These are phyloP conservation scores for Aquilaria agallochum DNA, from an alignment of 441 rosid species.

Conservation along the genomic window DNA sequence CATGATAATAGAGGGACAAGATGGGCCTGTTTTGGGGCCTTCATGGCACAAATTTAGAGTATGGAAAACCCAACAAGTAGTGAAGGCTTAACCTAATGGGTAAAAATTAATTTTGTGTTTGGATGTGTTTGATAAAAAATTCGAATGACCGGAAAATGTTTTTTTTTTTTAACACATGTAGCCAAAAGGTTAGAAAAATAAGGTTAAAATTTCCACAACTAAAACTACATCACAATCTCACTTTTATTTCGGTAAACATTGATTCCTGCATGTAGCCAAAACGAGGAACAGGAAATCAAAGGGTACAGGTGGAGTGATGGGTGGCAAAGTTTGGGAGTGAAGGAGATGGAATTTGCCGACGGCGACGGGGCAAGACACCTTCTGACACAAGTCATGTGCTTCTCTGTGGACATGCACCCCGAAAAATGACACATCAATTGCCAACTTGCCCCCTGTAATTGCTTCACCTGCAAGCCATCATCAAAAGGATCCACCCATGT, in stretches of 20 bases:
- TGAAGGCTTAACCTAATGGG: background rate
- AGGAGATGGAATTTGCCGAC: background rate
- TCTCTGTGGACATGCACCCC: background rate
- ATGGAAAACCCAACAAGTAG: background rate
- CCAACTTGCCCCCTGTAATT: background rate
- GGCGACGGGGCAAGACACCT: background rate
- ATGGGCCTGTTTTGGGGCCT: too few relatives aligned
- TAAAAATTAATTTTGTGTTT: background rate
- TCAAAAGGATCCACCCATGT: background rate
- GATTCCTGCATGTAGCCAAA: background rate
- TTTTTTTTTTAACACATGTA: background rate
- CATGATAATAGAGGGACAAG: too few relatives aligned
- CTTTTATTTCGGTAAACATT: too few relatives aligned
- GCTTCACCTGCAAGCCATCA: background rate
- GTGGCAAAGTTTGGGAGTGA: background rate
- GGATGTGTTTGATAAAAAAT: too few relatives aligned
- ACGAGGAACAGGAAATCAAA: background rate
- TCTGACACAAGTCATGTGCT: background rate
- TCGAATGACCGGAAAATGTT: background rate
- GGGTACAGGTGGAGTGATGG: slow-evolving; percentile 3
- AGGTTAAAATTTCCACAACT: background rate
- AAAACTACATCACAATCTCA: background rate
- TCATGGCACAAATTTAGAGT: too few relatives aligned
- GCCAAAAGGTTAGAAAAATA: background rate
- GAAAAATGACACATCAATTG: background rate